A percentile compares a stretch with the other conserved stretches of the same genome.
Conservation (phyloP, 2,329 filamentous ascomycete species). For the Verticillium isaacii region DNA sequence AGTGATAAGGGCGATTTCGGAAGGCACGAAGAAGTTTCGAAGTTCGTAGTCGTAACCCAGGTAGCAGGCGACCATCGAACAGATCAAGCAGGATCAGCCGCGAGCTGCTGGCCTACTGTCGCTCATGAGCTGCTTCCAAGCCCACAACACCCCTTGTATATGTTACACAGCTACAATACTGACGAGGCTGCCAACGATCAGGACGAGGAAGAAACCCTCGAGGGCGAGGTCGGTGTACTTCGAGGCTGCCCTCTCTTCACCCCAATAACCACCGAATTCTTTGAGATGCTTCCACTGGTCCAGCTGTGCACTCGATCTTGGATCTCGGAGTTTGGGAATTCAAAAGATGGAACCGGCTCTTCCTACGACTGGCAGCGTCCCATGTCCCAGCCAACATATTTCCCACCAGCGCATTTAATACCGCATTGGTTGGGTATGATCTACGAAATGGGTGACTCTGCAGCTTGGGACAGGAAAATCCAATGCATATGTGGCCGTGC, state of each 20-base stretch:
- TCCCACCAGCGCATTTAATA: constrained; percentile 5
- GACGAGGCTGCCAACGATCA: no score
- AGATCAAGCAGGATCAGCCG: constrained; percentile 24
- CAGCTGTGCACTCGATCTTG: constrained; percentile 16
- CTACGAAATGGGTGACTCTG: no score
- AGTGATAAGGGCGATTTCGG: constrained; percentile 6
- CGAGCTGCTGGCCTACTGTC: constrained; percentile 36
- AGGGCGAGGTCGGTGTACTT: constrained; percentile 25
- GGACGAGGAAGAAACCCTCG: background rate
- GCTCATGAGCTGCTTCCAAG: constrained; percentile 14
- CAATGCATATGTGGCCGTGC: no score
- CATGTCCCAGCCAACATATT: constrained; percentile 6
- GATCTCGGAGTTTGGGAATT: constrained; percentile 8
- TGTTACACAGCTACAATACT: background rate
- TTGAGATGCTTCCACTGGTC: constrained; percentile 15
- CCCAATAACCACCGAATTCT: constrained; percentile 16
- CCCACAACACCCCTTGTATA: background rate
- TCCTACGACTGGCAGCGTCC: constrained; percentile 5
- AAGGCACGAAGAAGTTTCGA: constrained; percentile 10
- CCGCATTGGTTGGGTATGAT: background rate
- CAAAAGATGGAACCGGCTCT: constrained; percentile 5
- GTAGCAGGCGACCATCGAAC: constrained; percentile 21
- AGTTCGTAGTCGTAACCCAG: constrained; percentile 18
- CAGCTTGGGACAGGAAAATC: no score
- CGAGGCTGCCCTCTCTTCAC: constrained; percentile 30